Conservation (phyloP, 2,329 filamentous ascomycete genomes). For the Alternaria dauci region DNA sequence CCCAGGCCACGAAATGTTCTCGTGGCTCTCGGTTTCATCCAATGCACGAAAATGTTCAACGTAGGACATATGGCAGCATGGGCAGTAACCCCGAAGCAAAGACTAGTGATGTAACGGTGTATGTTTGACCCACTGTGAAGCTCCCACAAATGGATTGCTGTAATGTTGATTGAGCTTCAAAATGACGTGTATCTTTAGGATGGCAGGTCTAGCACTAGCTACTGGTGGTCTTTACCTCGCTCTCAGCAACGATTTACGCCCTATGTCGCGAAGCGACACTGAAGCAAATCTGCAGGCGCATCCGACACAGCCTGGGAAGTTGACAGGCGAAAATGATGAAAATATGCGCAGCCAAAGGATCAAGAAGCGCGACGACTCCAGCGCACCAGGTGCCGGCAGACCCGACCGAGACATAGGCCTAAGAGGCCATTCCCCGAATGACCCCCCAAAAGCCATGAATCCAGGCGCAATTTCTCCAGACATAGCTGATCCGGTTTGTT, state of each 20-base stretch:
- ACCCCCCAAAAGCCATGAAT: not conserved
- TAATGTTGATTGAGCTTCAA: not conserved
- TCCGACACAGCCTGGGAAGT: not conserved
- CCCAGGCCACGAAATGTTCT: not conserved
- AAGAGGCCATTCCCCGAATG: not conserved
- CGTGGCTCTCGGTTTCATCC: constrained; percentile 30
- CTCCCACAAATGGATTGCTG: not conserved
- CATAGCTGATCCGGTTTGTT: constrained; percentile 39
- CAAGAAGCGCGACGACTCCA: not conserved
- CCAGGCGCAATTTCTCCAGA: constrained; percentile 28
- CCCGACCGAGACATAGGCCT: constrained; percentile 2
- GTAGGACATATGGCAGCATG: constrained; percentile 49
- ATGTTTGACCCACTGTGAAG: constrained; percentile 16
- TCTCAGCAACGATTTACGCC: not conserved
- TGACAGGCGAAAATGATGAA: constrained; percentile 2
- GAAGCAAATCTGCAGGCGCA: not conserved
- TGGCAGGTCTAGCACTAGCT: not conserved
- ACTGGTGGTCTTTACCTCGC: constrained; percentile 2
- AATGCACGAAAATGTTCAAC: constrained; percentile 46
- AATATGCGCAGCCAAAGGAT: not conserved
- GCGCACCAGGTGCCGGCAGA: constrained; percentile 5
- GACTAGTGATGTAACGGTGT: constrained; percentile 54
- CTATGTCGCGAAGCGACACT: not conserved
- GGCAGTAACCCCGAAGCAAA: constrained; percentile 39
- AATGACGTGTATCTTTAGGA: constrained; percentile 1